Conservation (phyloP, 768 basidiomycete species). For the Pleurotus djamor region DNA sequence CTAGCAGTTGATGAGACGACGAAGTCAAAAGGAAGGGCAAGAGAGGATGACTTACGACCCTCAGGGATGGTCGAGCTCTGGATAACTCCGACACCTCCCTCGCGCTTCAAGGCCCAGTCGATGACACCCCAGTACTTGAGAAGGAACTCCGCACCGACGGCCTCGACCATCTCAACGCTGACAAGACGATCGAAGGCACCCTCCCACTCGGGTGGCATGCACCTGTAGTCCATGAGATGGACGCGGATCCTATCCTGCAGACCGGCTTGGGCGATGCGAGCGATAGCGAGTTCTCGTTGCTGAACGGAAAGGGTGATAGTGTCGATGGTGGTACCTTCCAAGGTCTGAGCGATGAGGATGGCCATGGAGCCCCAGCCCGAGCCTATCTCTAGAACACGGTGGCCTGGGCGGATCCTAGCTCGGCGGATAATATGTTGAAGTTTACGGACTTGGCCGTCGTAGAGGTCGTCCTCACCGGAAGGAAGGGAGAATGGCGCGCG, state of each 20-base stretch:
- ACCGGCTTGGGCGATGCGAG: slow-evolving; percentile 52
- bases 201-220: slow-evolving; percentile 62
- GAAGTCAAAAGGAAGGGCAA: background rate
- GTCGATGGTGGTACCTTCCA: slow-evolving; percentile 60
- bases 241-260: slow-evolving; percentile 52
- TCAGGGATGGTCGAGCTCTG: slow-evolving; percentile 79
- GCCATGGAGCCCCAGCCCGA: slow-evolving; percentile 78
- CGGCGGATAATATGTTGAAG: slow-evolving; percentile 61
- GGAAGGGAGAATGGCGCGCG: background rate
- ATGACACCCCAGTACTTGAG: slow-evolving; percentile 62
- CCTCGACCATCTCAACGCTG: slow-evolving; percentile 79
- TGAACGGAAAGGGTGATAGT: slow-evolving; percentile 71
- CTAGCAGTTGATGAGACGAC: slow-evolving; percentile 19
- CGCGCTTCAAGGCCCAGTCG: slow-evolving; percentile 64
- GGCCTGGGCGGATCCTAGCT: slow-evolving; percentile 55
- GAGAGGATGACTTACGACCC: slow-evolving; percentile 42
- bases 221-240: slow-evolving; percentile 75
- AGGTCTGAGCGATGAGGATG: slow-evolving; percentile 53
- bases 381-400: slow-evolving; percentile 72
- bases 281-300: slow-evolving; percentile 57
- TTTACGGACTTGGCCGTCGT: slow-evolving; percentile 59
- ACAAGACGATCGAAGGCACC: slow-evolving; percentile 69
- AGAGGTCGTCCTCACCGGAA: slow-evolving; percentile 24
- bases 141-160: slow-evolving; percentile 66
- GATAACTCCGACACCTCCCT: slow-evolving; percentile 61